Conservation (phyloP, 1,139 yeast species). For the Casaregolazyma lundiana region DNA sequence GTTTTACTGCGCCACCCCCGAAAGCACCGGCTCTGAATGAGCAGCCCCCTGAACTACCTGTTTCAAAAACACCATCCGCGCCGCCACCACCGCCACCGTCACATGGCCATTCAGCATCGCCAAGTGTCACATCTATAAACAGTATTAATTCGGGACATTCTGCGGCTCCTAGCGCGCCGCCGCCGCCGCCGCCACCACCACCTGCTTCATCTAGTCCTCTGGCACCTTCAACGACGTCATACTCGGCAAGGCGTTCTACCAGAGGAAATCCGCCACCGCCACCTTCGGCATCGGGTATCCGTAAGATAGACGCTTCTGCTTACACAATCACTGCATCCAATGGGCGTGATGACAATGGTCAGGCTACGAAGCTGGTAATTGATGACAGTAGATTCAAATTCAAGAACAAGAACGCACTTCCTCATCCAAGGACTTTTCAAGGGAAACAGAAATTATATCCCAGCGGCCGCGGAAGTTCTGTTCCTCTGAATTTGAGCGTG, state of each 20-base stretch:
- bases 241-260: constrained; percentile 13
- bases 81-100: constrained; percentile 26
- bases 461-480: constrained; percentile 93
- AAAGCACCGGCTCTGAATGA: constrained; percentile 11
- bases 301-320: constrained; percentile 31
- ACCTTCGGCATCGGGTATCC: constrained; percentile 23
- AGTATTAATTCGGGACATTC: constrained; percentile 27
- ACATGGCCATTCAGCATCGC: constrained; percentile 25
- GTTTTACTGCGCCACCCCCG: constrained; percentile 9
- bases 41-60: constrained; percentile 13
- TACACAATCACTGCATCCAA: constrained; percentile 28
- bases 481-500: constrained; percentile 66
- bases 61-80: constrained; percentile 21
- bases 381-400: constrained; percentile 76
- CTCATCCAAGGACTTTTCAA: constrained; percentile 75
- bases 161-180: constrained; percentile 25
- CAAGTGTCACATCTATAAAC: constrained; percentile 30
- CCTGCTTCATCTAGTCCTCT: constrained; percentile 19
- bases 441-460: constrained; percentile 77
- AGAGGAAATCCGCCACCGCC: constrained; percentile 20
- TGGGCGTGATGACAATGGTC: constrained; percentile 14
- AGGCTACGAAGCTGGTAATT: constrained; percentile 35
- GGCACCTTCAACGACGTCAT: constrained; percentile 18
- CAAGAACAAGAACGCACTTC: constrained; percentile 62
- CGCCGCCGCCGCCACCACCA: constrained; percentile 32